A percentile compares a stretch with the other conserved stretches of the same genome.
Conservation (phyloP, 2,329 filamentous ascomycete species). For the Fusarium palustre region DNA sequence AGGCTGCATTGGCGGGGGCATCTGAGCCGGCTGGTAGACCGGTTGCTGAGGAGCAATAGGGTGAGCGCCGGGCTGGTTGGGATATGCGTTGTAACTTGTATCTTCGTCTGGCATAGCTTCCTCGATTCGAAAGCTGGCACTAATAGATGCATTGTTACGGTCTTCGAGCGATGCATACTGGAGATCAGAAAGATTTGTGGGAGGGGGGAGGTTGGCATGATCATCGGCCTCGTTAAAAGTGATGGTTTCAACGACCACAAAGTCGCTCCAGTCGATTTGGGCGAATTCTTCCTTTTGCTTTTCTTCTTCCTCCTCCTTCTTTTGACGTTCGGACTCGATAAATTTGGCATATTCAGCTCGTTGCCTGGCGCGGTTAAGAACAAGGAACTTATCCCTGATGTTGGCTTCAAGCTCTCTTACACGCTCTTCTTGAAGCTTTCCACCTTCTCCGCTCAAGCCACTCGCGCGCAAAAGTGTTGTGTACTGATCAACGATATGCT, state of each 20-base stretch:
- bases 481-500: constrained; percentile 92
- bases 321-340: constrained; percentile 85
- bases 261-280: constrained; percentile 98
- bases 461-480: constrained; percentile 78
- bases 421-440: constrained; percentile 77
- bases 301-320: constrained; percentile 89
- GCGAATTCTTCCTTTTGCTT: constrained; percentile 81
- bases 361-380: constrained; percentile 83
- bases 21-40: constrained; percentile 50
- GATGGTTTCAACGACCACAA: constrained; percentile 94
- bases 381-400: constrained; percentile 80
- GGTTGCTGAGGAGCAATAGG: constrained; percentile 56
- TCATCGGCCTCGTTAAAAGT: constrained; percentile 92
- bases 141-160: constrained; percentile 89
- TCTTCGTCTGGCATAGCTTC: constrained; percentile 91
- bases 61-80: constrained; percentile 53
- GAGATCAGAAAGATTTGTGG: constrained; percentile 88
- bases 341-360: constrained; percentile 89
- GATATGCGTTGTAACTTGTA: constrained; percentile 66
- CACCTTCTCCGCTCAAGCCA: constrained; percentile 73
- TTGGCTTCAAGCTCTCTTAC: constrained; percentile 80
- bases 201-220: constrained; percentile 84
- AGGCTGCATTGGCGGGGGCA: constrained; percentile 56
- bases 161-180: constrained; percentile 96
- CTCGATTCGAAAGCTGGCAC: constrained; percentile 85